A percentile compares a stretch with the other conserved stretches of the same genome.
Evolutionary conservation across 1,284 basidiomycete genomes (phyloP).

Genomic region (Sanguinoderma infundibulare): DNA sequence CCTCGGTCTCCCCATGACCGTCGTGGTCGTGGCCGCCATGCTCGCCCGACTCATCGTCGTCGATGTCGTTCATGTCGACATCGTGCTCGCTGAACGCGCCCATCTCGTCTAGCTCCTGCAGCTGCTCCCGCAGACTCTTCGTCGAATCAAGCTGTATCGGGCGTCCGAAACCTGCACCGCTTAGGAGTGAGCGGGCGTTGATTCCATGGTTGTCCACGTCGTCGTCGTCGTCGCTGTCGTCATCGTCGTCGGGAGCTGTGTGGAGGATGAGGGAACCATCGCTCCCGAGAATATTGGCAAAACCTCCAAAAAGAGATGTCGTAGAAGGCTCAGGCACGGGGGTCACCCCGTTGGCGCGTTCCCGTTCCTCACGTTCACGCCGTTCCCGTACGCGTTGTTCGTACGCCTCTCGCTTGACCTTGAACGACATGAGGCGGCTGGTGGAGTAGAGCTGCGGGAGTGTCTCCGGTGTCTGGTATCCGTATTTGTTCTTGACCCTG

Average conservation of each 20-base stretch:
- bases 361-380: slow-evolving; percentile 49
- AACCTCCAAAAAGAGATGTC: slow-evolving; percentile 36
- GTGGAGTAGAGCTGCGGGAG: slow-evolving; percentile 73
- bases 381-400: slow-evolving; percentile 46
- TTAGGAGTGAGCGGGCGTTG: slow-evolving; percentile 49
- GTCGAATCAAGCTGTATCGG: slow-evolving; percentile 47
- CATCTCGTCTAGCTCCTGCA: slow-evolving; percentile 63
- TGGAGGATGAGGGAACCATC: slow-evolving; percentile 26
- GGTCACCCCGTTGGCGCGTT: slow-evolving; percentile 9
- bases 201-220: slow-evolving; percentile 43
- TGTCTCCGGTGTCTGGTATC: slow-evolving; percentile 71
- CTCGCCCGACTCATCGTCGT: slow-evolving; percentile 18
- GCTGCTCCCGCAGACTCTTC: slow-evolving; percentile 58
- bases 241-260: slow-evolving; percentile 42
- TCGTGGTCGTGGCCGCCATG: slow-evolving; percentile 21
- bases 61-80: slow-evolving; percentile 31
- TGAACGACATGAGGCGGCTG: slow-evolving; percentile 62
- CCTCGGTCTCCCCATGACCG: slow-evolving; percentile 17
- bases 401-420: slow-evolving; percentile 55
- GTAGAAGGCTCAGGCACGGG: slow-evolving; percentile 30
- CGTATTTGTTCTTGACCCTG: slow-evolving; percentile 77
- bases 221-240: slow-evolving; percentile 60
- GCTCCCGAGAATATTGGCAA: slow-evolving; percentile 48
- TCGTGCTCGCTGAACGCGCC: slow-evolving; percentile 32
- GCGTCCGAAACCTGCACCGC: slow-evolving; percentile 42